These are phyloP conservation scores for Cinchona pubescens DNA, from an alignment of 257 asterid species.

Conservation along the genomic window DNA sequence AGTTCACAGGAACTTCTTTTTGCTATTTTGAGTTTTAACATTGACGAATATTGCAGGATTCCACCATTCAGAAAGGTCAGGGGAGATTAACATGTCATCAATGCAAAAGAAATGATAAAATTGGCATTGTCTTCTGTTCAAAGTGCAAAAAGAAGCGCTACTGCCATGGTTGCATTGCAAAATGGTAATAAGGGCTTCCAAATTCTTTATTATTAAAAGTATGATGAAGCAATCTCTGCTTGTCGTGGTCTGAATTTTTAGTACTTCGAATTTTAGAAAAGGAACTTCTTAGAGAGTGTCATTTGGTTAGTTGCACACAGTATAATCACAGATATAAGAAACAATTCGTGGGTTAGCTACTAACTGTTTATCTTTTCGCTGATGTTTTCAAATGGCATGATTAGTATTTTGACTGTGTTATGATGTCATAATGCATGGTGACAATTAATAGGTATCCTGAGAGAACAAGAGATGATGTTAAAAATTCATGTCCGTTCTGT, in stretches of 20 bases:
- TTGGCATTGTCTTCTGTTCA: constrained; percentile 43
- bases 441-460: constrained; percentile 60
- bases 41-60: constrained; percentile 38
- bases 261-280: neutral
- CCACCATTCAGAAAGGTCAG: constrained; percentile 29
- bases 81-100: constrained; percentile 55
- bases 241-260: neutral
- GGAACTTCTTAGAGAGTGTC: constrained; percentile 1
- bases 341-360: neutral
- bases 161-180: constrained; percentile 59
- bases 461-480: constrained; percentile 46
- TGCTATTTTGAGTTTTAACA: constrained; percentile 15
- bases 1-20: constrained; percentile 2
- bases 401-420: neutral
- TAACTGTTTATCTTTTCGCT: neutral
- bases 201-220: neutral
- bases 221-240: neutral
- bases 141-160: constrained; percentile 63
- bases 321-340: neutral
- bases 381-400: neutral
- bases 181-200: constrained; percentile 48
- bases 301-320: neutral
- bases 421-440: neutral
- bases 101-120: constrained; percentile 42
- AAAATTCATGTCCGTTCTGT: constrained; percentile 64